phyloP scores from a whole-genome alignment of 331 rosid genomes.

The Spiraea crenata region DNA sequence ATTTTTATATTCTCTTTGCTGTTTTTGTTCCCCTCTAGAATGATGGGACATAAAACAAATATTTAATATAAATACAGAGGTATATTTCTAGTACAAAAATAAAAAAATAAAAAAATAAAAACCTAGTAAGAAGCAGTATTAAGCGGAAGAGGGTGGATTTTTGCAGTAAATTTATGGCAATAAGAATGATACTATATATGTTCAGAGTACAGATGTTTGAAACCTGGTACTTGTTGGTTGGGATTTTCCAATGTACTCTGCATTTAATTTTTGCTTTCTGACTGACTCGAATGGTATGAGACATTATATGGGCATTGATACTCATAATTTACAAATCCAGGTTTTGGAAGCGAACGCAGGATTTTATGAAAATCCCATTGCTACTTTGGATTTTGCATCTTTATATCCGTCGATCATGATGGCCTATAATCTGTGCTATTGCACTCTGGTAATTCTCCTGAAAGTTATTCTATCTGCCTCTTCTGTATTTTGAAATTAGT shows the following conservation, averaged over 20 bases:
- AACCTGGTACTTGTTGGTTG: neutral
- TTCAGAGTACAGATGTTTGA: neutral
- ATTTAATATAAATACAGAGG: too few relatives aligned
- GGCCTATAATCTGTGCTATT: conserved; percentile 98
- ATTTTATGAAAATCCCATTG: conserved; percentile 93
- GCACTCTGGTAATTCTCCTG: conserved; percentile 77
- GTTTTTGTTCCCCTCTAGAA: too few relatives aligned
- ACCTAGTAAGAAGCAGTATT: too few relatives aligned
- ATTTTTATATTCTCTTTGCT: too few relatives aligned
- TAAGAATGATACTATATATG: neutral
- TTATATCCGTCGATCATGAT: conserved; percentile 98
- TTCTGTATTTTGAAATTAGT: conserved; percentile 8
- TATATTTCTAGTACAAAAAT: too few relatives aligned
- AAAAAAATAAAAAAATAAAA: too few relatives aligned
- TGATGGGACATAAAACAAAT: too few relatives aligned
- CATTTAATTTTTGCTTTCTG: neutral
- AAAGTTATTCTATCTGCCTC: conserved; percentile 11
- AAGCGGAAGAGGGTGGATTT: too few relatives aligned
- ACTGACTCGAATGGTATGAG: conserved; percentile 6
- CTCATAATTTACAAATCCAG: conserved; percentile 34
- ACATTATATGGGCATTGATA: neutral
- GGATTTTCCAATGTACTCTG: neutral
- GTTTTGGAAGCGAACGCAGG: conserved; percentile 95
- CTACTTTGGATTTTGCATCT: conserved; percentile 97
- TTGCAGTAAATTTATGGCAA: neutral